Conservation (phyloP, 441 rosid species). For the Jatropha multifida region DNA sequence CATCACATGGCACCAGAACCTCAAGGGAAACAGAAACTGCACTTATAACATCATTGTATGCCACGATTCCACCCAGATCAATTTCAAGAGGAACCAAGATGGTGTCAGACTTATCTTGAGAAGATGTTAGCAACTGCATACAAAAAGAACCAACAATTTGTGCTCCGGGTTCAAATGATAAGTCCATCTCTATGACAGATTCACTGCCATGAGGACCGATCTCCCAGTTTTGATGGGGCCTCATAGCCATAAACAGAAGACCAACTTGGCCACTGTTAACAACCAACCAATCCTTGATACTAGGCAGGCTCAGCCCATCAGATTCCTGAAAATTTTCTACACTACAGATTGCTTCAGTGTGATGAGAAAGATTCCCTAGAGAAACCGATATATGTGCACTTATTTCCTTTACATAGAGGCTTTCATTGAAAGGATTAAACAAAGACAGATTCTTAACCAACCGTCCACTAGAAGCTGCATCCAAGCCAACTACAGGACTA, state of each 20-base stretch:
- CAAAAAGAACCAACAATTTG: conserved; percentile 51
- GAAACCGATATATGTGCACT: conserved; percentile 59
- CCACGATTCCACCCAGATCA: conserved; percentile 38
- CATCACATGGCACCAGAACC: conserved; percentile 36
- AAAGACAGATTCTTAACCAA: conserved; percentile 55
- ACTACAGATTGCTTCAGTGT: conserved; percentile 58
- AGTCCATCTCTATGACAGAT: conserved; percentile 51
- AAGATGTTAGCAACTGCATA: conserved; percentile 50
- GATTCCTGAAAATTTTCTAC: conserved; percentile 31
- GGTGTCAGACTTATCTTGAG: conserved; percentile 42
- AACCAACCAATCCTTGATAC: conserved; percentile 53
- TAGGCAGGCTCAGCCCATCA: conserved; percentile 29
- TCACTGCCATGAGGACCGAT: conserved; percentile 42
- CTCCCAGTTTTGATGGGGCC: conserved; percentile 57
- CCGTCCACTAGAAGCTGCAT: conserved; percentile 41
- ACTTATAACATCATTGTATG: conserved; percentile 28
- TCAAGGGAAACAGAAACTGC: conserved; percentile 48
- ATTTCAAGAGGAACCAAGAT: conserved; percentile 61
- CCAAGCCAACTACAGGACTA: conserved; percentile 40
- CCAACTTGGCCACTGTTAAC: conserved; percentile 41
- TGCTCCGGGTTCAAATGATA: conserved; percentile 46
- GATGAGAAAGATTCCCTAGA: conserved; percentile 42
- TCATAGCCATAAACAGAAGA: conserved; percentile 47
- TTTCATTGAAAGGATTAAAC: conserved; percentile 62
- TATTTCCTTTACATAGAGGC: conserved; percentile 50